These are phyloP conservation scores for Globisporangium radiosum DNA, from an alignment of 352 stramenopile species.

Conservation along the genomic window DNA sequence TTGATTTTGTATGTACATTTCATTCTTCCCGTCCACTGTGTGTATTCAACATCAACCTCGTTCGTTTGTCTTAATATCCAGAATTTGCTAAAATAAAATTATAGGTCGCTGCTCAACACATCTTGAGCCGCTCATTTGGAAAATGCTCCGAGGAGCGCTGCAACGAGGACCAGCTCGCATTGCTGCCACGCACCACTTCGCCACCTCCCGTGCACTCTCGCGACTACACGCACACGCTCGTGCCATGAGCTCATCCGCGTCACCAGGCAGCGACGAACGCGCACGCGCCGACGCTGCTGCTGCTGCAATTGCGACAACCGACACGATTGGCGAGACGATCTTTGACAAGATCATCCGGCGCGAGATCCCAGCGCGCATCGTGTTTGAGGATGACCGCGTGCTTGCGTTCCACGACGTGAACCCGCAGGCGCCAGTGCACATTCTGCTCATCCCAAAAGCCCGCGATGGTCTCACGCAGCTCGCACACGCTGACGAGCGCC, in stretches of 20 bases:
- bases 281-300: conserved; percentile 49
- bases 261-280: conserved; percentile 34
- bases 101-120: no score
- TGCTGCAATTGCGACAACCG: conserved; percentile 22
- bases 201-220: conserved; percentile 6
- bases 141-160: no score
- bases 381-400: conserved; percentile 94
- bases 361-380: conserved; percentile 93
- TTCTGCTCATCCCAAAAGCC: conserved; percentile 97
- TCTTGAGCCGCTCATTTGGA: no score
- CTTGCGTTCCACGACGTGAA: conserved; percentile 98
- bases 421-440: conserved; percentile 92
- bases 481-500: conserved; percentile 82
- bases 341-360: conserved; percentile 98
- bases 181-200: no score
- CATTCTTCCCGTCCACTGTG: no score
- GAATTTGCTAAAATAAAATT: no score
- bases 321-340: conserved; percentile 79
- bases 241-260: conserved; percentile 34
- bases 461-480: conserved; percentile 91
- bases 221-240: conserved; percentile 8
- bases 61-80: no score
- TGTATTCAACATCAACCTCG: no score
- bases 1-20: no score
- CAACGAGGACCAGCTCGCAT: no score